Evolutionary conservation across 192 early-diverging fungal species (phyloP), one percentile per base, ranked within the genome.

Genomic region (Cetraspora pellucida): DNA sequence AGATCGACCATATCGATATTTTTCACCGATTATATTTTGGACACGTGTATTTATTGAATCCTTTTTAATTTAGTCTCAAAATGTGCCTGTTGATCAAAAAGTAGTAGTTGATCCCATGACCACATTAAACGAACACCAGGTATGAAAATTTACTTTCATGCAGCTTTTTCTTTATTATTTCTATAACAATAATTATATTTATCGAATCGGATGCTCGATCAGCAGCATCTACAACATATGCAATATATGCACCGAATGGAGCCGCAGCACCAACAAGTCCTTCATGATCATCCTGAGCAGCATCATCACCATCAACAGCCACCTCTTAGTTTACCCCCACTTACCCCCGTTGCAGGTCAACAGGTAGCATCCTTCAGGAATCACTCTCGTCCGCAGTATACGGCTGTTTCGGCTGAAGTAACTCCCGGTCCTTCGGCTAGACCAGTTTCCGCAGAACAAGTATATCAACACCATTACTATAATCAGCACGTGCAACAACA

Each of bases 191-290:
- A 65, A 65, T 10, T 1, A 23, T 59, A 23, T 59, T 21, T 59
- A 4, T 59, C 13, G n/a, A 65, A 17, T 43, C 21, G 19, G n/a
- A 8, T 60, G 23, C 9, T 60, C 63, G 10, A 64, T 14, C 11
- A 47, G 14, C 14, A 44, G 21, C 14, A 46, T 25, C 11, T 46
- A 10, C 44, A 67, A n/a, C 64, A 66, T 45, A 28, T 63, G 28
- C 64, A 66, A 45, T 68, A 68, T 46, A 68, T 68, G 66, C 43
- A 68, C 21, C 16, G 66, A 25, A 47, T 68, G 25, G 66, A 68
- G 21, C 3, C 66, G 2, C 66, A 68, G n/a, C 66, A 45, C 14
- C 66, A 67, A 46, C 65, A 47, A 47, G 11, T 47, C 10, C 2
- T 47, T 17, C 66, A 68, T 44, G 45, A 68, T 49, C 66, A 68